Percentiles rank a stretch among this genome's conserved stretches.
These are phyloP conservation scores for Kewa caespitosa DNA, from an alignment of 179 eudicot genomes.

Conservation along the genomic window DNA sequence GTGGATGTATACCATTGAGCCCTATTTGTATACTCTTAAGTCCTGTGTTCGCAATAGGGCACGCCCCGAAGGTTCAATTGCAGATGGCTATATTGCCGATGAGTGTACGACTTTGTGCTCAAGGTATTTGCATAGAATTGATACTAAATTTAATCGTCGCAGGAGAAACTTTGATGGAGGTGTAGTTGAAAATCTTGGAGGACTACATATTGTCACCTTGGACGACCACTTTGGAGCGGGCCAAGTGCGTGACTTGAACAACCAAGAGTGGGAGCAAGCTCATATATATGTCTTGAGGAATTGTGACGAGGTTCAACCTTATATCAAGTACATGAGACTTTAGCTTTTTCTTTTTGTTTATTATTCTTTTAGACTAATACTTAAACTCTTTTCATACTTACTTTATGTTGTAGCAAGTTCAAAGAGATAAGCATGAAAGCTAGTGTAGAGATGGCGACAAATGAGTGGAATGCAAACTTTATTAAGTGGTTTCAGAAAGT, in stretches of 20 bases:
- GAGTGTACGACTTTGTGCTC: background rate
- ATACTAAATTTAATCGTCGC: background rate
- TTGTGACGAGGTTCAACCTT: slow-evolving; percentile 9
- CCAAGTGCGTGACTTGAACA: background rate
- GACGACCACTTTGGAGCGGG: background rate
- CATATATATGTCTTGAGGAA: background rate
- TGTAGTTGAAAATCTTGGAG: background rate
- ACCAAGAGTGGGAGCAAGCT: background rate
- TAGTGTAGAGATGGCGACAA: no score
- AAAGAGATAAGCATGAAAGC: no score
- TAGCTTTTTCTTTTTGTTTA: no score
- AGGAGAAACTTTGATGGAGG: background rate
- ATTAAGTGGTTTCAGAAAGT: no score
- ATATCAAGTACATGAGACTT: background rate
- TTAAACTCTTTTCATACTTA: background rate
- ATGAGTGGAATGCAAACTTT: no score
- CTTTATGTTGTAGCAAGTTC: no score
- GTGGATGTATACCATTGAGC: slow-evolving; percentile 4
- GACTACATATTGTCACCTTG: background rate
- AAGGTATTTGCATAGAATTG: background rate
- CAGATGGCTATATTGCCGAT: background rate
- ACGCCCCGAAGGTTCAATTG: background rate
- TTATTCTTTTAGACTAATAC: no score
- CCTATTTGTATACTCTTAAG: background rate
- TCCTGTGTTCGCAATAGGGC: slow-evolving; percentile 1